A percentile compares a stretch with the other conserved stretches of the same genome.
Evolutionary conservation across 768 basidiomycete species (phyloP).

Genomic region (Suillus weaverae): DNA sequence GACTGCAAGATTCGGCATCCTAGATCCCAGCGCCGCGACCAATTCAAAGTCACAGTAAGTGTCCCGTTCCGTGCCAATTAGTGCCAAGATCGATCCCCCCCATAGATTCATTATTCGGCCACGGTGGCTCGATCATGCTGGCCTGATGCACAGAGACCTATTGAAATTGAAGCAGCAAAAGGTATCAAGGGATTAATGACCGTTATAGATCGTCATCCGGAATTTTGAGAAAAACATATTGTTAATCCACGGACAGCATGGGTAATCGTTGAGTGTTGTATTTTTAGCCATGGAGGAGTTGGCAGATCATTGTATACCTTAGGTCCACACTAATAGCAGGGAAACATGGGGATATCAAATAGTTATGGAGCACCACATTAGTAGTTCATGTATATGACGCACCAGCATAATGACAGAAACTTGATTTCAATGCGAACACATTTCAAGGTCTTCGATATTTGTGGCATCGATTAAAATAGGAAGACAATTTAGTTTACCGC

Average conservation of each 20-base stretch:
- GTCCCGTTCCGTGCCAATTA: conserved; percentile 12
- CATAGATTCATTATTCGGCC: conserved; percentile 35
- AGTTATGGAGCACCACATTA: conserved; percentile 32
- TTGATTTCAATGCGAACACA: background rate
- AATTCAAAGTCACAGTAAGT: conserved; percentile 37
- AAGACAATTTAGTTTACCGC: conserved; percentile 17
- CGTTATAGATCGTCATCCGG: conserved; percentile 33
- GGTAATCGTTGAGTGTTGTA: conserved; percentile 24
- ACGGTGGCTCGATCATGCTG: conserved; percentile 36
- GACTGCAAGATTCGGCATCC: conserved; percentile 36
- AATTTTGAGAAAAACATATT: conserved; percentile 20
- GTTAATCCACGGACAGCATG: conserved; percentile 15
- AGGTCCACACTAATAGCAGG: conserved; percentile 16
- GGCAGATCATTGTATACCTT: conserved; percentile 17
- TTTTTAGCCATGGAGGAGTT: conserved; percentile 16
- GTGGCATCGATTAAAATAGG: background rate
- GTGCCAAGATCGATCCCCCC: conserved; percentile 14
- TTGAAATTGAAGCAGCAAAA: conserved; percentile 35
- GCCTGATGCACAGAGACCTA: conserved; percentile 39
- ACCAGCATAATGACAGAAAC: conserved; percentile 6
- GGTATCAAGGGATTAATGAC: conserved; percentile 40
- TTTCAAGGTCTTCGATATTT: conserved; percentile 2
- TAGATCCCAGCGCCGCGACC: conserved; percentile 27
- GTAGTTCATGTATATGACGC: conserved; percentile 15
- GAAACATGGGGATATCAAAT: conserved; percentile 14